These are phyloP conservation scores for Suillus sp. DNA, from an alignment of 768 basidiomycete species.

Conservation along the genomic window DNA sequence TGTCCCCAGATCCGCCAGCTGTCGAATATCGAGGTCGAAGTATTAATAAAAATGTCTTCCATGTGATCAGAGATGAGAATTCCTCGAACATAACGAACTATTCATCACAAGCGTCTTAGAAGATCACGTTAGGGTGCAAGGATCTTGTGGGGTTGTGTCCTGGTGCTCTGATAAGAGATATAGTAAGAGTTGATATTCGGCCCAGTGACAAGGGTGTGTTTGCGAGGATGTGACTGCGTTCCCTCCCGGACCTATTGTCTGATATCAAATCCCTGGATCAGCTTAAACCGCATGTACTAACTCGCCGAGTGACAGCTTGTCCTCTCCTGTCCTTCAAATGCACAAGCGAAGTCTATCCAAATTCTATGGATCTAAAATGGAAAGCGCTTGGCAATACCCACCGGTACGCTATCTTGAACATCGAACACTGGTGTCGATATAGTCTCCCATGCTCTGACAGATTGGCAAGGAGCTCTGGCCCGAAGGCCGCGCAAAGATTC, in stretches of 20 bases:
- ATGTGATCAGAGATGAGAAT: slow-evolving; percentile 13
- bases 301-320: slow-evolving; percentile 6
- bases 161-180: slow-evolving; percentile 8
- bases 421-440: neutral
- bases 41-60: slow-evolving; percentile 7
- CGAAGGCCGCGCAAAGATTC: neutral
- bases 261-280: slow-evolving; percentile 5
- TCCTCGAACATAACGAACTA: neutral
- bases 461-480: neutral
- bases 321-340: slow-evolving; percentile 7
- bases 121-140: neutral
- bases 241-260: neutral
- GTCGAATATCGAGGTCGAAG: neutral
- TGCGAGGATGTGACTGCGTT: neutral
- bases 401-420: slow-evolving; percentile 9
- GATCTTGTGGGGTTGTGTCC: slow-evolving; percentile 1
- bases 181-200: neutral
- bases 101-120: neutral
- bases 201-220: slow-evolving; percentile 7
- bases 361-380: slow-evolving; percentile 3
- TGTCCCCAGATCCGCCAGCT: slow-evolving; percentile 3
- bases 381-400: slow-evolving; percentile 5
- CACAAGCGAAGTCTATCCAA: slow-evolving; percentile 16
- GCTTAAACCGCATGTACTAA: slow-evolving; percentile 16
- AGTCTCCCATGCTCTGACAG: slow-evolving; percentile 9